These are phyloP conservation scores for Metarhizium guizhouense DNA, from an alignment of 2,329 filamentous ascomycete genomes.

Conservation along the genomic window DNA sequence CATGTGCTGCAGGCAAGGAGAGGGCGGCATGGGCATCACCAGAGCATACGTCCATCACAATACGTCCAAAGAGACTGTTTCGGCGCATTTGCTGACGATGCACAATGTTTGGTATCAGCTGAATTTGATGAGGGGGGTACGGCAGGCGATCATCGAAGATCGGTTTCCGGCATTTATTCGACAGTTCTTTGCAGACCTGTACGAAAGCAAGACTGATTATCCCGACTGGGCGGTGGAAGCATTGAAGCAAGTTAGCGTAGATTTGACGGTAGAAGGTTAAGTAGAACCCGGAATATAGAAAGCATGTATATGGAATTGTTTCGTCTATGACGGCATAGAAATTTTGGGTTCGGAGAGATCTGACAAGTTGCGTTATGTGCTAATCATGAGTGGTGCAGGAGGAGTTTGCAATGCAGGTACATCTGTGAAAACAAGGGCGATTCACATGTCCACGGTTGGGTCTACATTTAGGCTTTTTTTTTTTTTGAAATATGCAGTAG, in stretches of 20 bases:
- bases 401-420: too few species aligned
- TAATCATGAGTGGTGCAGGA: too few species aligned
- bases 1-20: slow-evolving; percentile 58
- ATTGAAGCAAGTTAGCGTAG: slow-evolving; percentile 68
- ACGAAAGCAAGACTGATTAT: slow-evolving; percentile 54
- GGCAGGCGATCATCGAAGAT: slow-evolving; percentile 74
- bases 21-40: slow-evolving; percentile 72
- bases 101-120: slow-evolving; percentile 95
- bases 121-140: slow-evolving; percentile 65
- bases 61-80: slow-evolving; percentile 87
- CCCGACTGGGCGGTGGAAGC: slow-evolving; percentile 81
- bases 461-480: too few species aligned
- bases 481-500: too few species aligned
- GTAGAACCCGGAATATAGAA: background rate
- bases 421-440: too few species aligned
- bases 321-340: background rate
- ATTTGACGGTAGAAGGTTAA: slow-evolving; percentile 29
- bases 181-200: slow-evolving; percentile 68
- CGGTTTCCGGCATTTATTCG: slow-evolving; percentile 69
- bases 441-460: too few species aligned
- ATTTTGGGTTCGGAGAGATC: background rate
- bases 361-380: too few species aligned
- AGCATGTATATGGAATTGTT: background rate
- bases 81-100: slow-evolving; percentile 75
- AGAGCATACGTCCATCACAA: slow-evolving; percentile 88